These are phyloP conservation scores for Rhodotorula paludigena DNA, from an alignment of 768 basidiomycete species.

Conservation along the genomic window DNA sequence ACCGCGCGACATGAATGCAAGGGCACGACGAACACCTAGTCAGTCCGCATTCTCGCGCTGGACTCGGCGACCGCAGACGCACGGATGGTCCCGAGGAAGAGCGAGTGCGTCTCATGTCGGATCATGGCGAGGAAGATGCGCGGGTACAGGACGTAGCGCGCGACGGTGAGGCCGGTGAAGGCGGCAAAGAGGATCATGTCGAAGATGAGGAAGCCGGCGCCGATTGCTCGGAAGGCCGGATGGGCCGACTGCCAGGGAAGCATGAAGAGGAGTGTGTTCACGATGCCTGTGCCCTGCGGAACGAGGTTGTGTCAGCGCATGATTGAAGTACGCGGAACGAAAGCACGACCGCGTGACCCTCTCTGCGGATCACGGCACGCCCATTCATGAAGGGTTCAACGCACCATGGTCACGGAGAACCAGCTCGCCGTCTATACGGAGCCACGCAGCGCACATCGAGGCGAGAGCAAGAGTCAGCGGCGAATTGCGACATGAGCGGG, in stretches of 20 bases:
- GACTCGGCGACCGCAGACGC: background rate
- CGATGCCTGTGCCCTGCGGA: constrained; percentile 42
- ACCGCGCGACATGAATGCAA: background rate
- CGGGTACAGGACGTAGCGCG: constrained; percentile 40
- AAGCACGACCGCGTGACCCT: too few species aligned
- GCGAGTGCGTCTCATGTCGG: constrained; percentile 38
- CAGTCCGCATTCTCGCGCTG: too few species aligned
- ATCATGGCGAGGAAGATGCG: constrained; percentile 39
- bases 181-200: constrained; percentile 38
- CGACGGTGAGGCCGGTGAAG: constrained; percentile 36
- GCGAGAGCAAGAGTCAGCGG: background rate
- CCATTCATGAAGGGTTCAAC: background rate
- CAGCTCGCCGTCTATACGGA: constrained; percentile 5
- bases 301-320: too few species aligned
- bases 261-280: constrained; percentile 39
- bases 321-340: background rate
- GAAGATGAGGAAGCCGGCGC: constrained; percentile 38
- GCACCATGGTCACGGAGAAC: constrained; percentile 32
- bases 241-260: constrained; percentile 38
- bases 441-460: background rate
- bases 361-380: too few species aligned
- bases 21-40: too few species aligned
- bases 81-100: constrained; percentile 34
- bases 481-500: background rate
- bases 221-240: constrained; percentile 38